These are phyloP conservation scores for Jatropha curcas DNA, from an alignment of 345 rosid species.

Conservation along the genomic window DNA sequence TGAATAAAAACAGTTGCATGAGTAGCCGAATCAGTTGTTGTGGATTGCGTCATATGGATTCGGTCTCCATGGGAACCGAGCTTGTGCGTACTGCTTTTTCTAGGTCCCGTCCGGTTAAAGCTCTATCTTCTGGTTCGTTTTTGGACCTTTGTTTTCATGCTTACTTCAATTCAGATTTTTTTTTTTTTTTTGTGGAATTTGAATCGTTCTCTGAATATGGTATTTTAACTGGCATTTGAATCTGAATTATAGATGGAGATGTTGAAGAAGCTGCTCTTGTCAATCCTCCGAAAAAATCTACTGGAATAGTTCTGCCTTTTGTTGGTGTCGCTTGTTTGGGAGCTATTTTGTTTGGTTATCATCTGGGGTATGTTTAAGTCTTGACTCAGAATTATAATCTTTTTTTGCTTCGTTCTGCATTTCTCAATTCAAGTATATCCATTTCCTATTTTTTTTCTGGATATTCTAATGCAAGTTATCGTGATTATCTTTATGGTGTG, in stretches of 20 bases:
- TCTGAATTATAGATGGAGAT: slow-evolving; percentile 57
- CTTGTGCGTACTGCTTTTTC: slow-evolving; percentile 54
- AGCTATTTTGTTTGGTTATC: slow-evolving; percentile 94
- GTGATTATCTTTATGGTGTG: background rate
- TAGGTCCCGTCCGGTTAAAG: slow-evolving; percentile 47
- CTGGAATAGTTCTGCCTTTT: slow-evolving; percentile 81
- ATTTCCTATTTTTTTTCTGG: background rate
- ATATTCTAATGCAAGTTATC: background rate
- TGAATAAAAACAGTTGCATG: slow-evolving; percentile 31
- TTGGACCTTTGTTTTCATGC: background rate
- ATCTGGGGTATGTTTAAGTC: slow-evolving; percentile 67
- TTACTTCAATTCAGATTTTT: background rate
- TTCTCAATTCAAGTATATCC: background rate
- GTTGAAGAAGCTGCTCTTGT: slow-evolving; percentile 55
- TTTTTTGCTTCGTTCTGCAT: background rate
- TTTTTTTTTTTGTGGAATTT: background rate
- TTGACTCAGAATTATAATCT: slow-evolving; percentile 1
- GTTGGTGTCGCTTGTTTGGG: slow-evolving; percentile 97
- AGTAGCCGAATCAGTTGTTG: slow-evolving; percentile 24
- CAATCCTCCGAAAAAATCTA: slow-evolving; percentile 39
- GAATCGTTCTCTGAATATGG: background rate
- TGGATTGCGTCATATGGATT: slow-evolving; percentile 35
- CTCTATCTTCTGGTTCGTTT: slow-evolving; percentile 70
- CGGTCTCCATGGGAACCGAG: slow-evolving; percentile 58
- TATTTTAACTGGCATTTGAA: slow-evolving; percentile 10